phyloP scores from a whole-genome alignment of 768 basidiomycete species.

The Amanita brunnescens region DNA sequence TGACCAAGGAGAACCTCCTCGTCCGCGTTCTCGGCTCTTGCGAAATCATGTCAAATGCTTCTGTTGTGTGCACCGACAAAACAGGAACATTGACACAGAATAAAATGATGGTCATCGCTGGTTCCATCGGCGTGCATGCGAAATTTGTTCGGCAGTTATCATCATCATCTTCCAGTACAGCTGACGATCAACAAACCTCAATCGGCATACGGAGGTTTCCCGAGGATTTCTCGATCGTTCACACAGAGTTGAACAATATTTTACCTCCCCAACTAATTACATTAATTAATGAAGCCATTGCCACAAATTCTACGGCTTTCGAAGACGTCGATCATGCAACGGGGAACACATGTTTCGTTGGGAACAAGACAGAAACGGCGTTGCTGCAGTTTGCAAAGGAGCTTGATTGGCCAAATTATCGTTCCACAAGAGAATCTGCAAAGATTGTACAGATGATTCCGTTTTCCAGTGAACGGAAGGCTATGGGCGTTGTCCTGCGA shows the following conservation, averaged over 20 bases:
- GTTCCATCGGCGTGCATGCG: conserved; percentile 87
- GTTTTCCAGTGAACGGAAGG: conserved; percentile 88
- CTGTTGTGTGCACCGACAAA: conserved; percentile 93
- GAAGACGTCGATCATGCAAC: conserved; percentile 65
- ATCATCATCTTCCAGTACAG: conserved; percentile 61
- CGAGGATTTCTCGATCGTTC: conserved; percentile 84
- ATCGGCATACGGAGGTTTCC: conserved; percentile 34
- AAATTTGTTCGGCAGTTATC: conserved; percentile 83
- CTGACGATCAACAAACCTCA: conserved; percentile 33
- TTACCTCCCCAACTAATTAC: conserved; percentile 52
- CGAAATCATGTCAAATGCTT: conserved; percentile 98
- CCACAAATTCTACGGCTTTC: conserved; percentile 92
- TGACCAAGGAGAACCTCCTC: conserved; percentile 91
- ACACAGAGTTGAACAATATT: conserved; percentile 53
- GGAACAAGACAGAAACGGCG: conserved; percentile 94
- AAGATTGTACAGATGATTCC: conserved; percentile 81
- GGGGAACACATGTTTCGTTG: conserved; percentile 60
- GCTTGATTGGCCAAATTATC: conserved; percentile 69
- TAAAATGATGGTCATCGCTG: conserved; percentile 92
- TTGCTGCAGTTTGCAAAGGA: conserved; percentile 80
- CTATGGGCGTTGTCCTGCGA: conserved; percentile 86
- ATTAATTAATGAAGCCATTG: conserved; percentile 79
- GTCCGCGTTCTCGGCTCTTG: conserved; percentile 95
- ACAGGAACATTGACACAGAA: conserved; percentile 96
- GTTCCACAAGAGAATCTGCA: conserved; percentile 49